A percentile compares a stretch with the other conserved stretches of the same genome.
These are phyloP conservation scores for Aspergillus sergii DNA, from an alignment of 2,329 filamentous ascomycete species.

Conservation along the genomic window DNA sequence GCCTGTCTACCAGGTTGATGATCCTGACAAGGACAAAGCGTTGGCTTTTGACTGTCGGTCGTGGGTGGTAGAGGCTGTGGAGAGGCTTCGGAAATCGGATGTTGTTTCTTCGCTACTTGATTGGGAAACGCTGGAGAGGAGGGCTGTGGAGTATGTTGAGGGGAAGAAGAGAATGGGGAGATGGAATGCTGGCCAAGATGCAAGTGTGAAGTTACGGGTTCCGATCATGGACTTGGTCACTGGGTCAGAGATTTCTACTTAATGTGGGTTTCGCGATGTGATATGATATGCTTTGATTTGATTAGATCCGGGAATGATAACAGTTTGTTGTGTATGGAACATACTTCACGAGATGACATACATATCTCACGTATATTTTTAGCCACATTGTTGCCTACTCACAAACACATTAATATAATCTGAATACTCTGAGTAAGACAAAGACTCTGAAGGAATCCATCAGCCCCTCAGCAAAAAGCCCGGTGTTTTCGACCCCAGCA, in stretches of 20 bases:
- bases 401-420: not conserved
- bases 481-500: not conserved
- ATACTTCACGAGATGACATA: not conserved
- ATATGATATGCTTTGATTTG: not conserved
- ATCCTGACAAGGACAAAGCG: not conserved
- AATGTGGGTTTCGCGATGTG: not conserved
- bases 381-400: not conserved
- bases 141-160: not conserved
- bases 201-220: not conserved
- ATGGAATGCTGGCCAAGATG: not conserved
- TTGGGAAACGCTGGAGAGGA: not conserved
- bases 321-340: no score
- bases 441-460: not conserved
- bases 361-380: not conserved
- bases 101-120: not conserved
- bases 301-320: not conserved
- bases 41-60: not conserved
- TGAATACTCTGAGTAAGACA: not conserved
- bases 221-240: not conserved
- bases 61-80: not conserved
- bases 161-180: not conserved
- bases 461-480: not conserved
- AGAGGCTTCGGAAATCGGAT: not conserved
- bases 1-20: not conserved
- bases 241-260: not conserved